Conservation (phyloP, 768 basidiomycete genomes). For the Hygrophorus pudorinus region DNA sequence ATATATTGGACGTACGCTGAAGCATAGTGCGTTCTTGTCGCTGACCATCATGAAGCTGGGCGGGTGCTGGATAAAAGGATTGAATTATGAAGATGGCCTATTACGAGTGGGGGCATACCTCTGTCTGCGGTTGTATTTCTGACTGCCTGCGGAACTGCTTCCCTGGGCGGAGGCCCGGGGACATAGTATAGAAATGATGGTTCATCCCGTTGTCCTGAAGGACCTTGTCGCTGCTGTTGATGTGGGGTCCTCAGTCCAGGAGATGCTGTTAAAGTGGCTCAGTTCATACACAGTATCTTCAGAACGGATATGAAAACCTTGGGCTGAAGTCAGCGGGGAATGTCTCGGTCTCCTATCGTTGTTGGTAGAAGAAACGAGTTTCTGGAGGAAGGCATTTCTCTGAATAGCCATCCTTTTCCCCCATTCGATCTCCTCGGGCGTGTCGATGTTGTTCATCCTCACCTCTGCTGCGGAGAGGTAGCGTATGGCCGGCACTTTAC, state of each 20-base stretch:
- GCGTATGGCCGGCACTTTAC: conserved; percentile 56
- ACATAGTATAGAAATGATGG: conserved; percentile 41
- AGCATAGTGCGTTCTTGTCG: conserved; percentile 37
- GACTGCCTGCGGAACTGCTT: not conserved
- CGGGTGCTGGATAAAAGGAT: too few species aligned
- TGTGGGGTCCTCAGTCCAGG: conserved; percentile 19
- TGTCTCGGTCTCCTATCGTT: conserved; percentile 39
- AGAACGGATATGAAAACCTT: conserved; percentile 23
- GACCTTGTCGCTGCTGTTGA: conserved; percentile 23
- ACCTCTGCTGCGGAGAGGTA: conserved; percentile 46
- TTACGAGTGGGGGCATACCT: not conserved
- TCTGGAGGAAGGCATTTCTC: conserved; percentile 62
- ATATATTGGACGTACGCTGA: conserved; percentile 40
- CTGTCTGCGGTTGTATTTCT: not conserved
- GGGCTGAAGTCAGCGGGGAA: conserved; percentile 33
- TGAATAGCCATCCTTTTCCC: conserved; percentile 64
- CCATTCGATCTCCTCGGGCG: conserved; percentile 67
- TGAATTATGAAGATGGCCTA: too few species aligned
- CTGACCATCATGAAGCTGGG: conserved; percentile 5
- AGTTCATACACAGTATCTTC: not conserved
- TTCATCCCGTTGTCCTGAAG: conserved; percentile 33
- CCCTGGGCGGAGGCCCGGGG: conserved; percentile 20
- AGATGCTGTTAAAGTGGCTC: conserved; percentile 18
- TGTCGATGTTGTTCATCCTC: conserved; percentile 67
- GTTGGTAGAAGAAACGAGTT: conserved; percentile 49